phyloP scores from a whole-genome alignment of 2,329 filamentous ascomycete genomes.

The Aspergillus melleus region DNA sequence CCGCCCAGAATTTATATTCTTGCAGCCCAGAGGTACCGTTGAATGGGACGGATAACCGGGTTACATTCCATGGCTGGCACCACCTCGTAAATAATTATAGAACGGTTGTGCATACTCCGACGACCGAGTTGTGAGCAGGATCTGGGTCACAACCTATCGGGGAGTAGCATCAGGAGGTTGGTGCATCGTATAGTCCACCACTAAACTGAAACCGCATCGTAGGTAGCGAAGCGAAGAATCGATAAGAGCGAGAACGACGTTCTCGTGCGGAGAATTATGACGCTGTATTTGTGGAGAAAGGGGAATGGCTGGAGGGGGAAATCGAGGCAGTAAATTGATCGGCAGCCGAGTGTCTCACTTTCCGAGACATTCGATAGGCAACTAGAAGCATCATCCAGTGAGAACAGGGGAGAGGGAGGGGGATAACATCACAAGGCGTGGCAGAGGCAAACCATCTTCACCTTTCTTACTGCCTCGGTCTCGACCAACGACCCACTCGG shows the following conservation, averaged over 20 bases:
- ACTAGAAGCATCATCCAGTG: not conserved
- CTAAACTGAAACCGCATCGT: conserved; percentile 11
- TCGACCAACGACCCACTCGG: not conserved
- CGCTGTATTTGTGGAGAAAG: not conserved
- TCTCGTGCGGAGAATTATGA: not conserved
- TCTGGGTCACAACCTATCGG: conserved; percentile 10
- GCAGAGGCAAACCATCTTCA: not conserved
- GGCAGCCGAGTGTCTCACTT: not conserved
- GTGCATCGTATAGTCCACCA: conserved; percentile 1
- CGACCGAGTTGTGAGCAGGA: not conserved
- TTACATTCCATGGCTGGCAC: not conserved
- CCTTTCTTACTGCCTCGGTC: not conserved
- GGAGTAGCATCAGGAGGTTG: not conserved
- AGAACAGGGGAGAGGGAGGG: not conserved
- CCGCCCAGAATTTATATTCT: conserved; percentile 6
- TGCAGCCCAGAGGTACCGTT: not conserved
- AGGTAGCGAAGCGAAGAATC: not conserved
- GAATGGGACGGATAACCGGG: not conserved
- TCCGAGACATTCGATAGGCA: not conserved
- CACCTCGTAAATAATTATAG: conserved; percentile 1
- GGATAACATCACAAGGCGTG: not conserved
- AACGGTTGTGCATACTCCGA: not conserved
- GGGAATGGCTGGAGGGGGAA: not conserved
- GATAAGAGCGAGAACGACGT: not conserved
- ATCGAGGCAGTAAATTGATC: not conserved